Evolutionary conservation across 257 asterid genomes (phyloP).

Genomic region (Agastache rugosa): DNA sequence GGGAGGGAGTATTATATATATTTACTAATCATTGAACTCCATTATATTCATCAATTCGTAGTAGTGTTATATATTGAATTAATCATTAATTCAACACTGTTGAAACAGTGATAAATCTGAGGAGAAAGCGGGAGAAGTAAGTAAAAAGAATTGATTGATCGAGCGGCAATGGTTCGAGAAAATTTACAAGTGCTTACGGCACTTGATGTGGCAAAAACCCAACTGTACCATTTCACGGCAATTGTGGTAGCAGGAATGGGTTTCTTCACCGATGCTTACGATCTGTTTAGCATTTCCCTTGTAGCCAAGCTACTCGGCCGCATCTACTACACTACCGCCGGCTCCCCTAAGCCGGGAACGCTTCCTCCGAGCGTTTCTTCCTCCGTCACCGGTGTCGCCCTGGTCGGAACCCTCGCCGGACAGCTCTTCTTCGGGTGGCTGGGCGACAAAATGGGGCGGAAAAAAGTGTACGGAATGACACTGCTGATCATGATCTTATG

Average conservation of each 20-base stretch:
- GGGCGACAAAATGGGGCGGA: conserved; percentile 74
- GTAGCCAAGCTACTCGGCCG: conserved; percentile 58
- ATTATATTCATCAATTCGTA: too few relatives aligned
- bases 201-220: conserved; percentile 65
- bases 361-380: conserved; percentile 52
- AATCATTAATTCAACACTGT: too few relatives aligned
- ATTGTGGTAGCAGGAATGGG: conserved; percentile 73
- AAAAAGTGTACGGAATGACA: conserved; percentile 67
- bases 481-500: conserved; percentile 58
- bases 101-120: background rate
- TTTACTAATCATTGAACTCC: too few relatives aligned
- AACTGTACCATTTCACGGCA: conserved; percentile 68
- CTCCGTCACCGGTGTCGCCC: conserved; percentile 67
- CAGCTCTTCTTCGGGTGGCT: conserved; percentile 83
- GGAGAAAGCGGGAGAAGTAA: too few relatives aligned
- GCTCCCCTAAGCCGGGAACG: too few relatives aligned
- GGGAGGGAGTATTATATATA: too few relatives aligned
- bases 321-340: conserved; percentile 47
- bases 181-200: conserved; percentile 61
- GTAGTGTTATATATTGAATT: too few relatives aligned
- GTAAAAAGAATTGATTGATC: too few relatives aligned
- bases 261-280: conserved; percentile 71
- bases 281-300: conserved; percentile 55
- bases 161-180: conserved; percentile 51
- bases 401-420: conserved; percentile 65